phyloP scores from a whole-genome alignment of 1,284 basidiomycete species.

The Naganishia liquefaciens region DNA sequence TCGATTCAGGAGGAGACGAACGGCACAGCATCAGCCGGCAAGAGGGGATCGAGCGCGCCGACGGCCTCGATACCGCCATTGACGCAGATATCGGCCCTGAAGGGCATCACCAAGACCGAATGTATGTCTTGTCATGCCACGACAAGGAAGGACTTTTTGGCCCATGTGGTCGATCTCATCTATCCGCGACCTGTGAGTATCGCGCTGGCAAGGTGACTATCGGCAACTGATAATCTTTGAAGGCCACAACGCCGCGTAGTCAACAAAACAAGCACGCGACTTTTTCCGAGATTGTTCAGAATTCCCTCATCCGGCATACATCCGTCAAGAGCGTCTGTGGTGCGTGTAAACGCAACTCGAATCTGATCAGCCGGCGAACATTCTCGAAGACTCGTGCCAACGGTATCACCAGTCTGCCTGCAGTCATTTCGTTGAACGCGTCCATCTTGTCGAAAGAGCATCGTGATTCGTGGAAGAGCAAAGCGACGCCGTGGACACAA shows the following conservation, averaged over 20 bases:
- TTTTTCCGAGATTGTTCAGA: constrained; percentile 71
- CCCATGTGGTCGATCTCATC: constrained; percentile 80
- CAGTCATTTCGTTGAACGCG: constrained; percentile 85
- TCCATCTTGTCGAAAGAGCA: constrained; percentile 76
- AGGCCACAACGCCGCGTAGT: constrained; percentile 10
- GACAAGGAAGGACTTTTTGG: constrained; percentile 70
- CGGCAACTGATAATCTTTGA: neutral
- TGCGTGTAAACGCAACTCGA: constrained; percentile 73
- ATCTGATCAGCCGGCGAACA: constrained; percentile 54
- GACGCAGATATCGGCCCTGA: constrained; percentile 60
- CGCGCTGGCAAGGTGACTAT: too few species aligned
- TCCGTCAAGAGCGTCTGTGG: constrained; percentile 83
- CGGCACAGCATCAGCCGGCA: too few species aligned
- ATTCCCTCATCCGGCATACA: constrained; percentile 77
- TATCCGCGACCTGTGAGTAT: constrained; percentile 75
- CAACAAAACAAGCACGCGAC: constrained; percentile 16
- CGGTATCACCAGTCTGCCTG: constrained; percentile 69
- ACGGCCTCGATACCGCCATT: constrained; percentile 27
- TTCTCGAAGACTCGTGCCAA: neutral
- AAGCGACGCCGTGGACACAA: constrained; percentile 35
- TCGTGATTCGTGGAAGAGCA: constrained; percentile 74
- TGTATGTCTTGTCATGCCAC: constrained; percentile 75
- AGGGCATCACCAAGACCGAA: constrained; percentile 63
- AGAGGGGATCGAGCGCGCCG: neutral
- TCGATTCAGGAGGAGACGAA: neutral